Evolutionary conservation across 208 protist species (phyloP), one percentile per base, ranked within the genome.

Genomic region (Acanthamoeba castellanii): DNA sequence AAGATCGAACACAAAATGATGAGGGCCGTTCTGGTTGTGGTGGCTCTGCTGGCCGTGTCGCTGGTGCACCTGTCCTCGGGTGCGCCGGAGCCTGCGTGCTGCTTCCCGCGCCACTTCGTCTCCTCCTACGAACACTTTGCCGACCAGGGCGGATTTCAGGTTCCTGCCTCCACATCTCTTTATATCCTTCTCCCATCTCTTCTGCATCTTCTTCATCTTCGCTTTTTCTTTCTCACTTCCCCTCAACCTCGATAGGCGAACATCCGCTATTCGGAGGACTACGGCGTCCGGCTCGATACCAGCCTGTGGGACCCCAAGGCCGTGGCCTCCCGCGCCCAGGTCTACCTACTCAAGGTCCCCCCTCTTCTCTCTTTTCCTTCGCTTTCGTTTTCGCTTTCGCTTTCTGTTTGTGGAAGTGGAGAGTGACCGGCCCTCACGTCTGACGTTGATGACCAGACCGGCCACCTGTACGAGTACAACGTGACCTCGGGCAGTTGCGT

Each of bases 401-500:
- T 87, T 85, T 57, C n/a, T 27, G 7, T 87, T 87, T 61, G 27
- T 76, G 20, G 27, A 18, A 32, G 8, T 37, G 30, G 18, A 55
- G 2, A 5, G 22, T 55, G 37, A 9, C 42, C 37, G 32, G 37
- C 30, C 3, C n/a, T 14, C 34, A 8, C 42, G 22, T 27, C 13
- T 8, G 68, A 76, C 68, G 14, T 27, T 76, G 13, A 7, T 27
- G 11, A 7, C 8, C 76, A 87, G 78, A 37, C 8, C 18, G 78
- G 78, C 11, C 78, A 87, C 50, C 6, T 87, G n/a, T 87, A 61
- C 78, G 14, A n/a, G 47, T 87, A 87, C 78, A 87, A 87, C 50
- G 50, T 64, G 50, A 61, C 78, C 6, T 25, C 78, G 18, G 25
- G 18, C 37, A 6, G 9, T 2, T 87, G 78, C 78, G 20, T 37